Base-by-base conservation (phyloP, 2,329 filamentous ascomycete genomes). In the Aureobasidium lini region DNA sequence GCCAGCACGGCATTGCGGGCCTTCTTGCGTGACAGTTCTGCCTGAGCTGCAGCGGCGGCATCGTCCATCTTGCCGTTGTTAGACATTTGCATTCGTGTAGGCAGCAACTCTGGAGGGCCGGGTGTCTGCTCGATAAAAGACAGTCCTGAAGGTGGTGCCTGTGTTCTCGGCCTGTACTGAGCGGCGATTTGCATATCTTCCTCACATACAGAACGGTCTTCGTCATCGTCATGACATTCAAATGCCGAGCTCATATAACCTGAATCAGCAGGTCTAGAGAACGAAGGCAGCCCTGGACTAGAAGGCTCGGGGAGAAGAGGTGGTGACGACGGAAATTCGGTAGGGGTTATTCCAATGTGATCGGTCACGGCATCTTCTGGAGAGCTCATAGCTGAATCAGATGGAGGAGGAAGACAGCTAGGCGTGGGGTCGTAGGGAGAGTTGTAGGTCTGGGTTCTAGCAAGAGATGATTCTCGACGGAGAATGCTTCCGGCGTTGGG, bases 251-350 rank as follows among this genome's bases (percentile, higher is more conserved):
- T 94, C 82, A 92, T 89, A 68, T 95, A 95, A 1, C 89, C 89
- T 13, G 89, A 92, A 69, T 95, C 90, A 16, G 64, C 62, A 57
- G 68, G 62, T 9, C 61, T 64, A 13, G 66, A 59, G 66, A 69
- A 74, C 0, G 57, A 59, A 56, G 85, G 84, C 29, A 85, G 71
- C 23, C 80, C 75, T 2, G 93, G 94, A 69, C 93, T 97, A 2
- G 92, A 96, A 29, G 86, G 84, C 31, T 84, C 83, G 4, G 87
- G 85, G 63, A 91, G 84, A 1, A 95, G 80, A 1, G 94, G 94
- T 13, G 93, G 93, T 3, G 93, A 97, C 0, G 94, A 97, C 1
- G 88, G 88, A 66, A 97, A 90, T 57, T 90, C 89, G 50, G 84
- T 85, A 46, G 79, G 77, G 8, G 77, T 73, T 31, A 56, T 56